Evolutionary conservation across 805 yeast species (phyloP), one percentile per base, ranked within the genome.

Genomic region (Teunomyces tritomae): DNA sequence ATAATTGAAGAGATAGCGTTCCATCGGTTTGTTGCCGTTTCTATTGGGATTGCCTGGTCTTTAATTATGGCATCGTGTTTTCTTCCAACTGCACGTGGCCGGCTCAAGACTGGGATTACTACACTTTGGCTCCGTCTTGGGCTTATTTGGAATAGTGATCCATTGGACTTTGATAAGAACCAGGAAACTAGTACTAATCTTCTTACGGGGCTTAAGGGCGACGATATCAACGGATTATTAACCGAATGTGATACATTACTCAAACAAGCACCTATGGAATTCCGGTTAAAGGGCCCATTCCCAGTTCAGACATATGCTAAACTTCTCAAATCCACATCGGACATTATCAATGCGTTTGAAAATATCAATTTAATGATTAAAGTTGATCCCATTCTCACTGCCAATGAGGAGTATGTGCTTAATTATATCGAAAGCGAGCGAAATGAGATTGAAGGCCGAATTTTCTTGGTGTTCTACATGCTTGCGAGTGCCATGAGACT

Each of bases 81-180:
- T 44, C 72, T 85, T 44, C 96, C 96, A 3, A 83, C 89, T 58
- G 96, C 96, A 0, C 72, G 96, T 40, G 71, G 80, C 10, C 69
- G 89, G 42, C 67, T 88, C 49, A 81, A 87, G 49, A 72, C 74
- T 26, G 88, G 89, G 0, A 60, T 88, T 17, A 79, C 89, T 0
- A 67, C 83, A 2, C 70, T 87, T 17, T 89, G 96, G 96, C 68
- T 89, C 35, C 71, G 90, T 39, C 76, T 88, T 77, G 96, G 96
- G 1, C 76, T 89, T 17, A 75, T 83, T 7, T 88, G 95, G 96
- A 84, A 84, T 54, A 70, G 83, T 43, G 92, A 87, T 53, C 89
- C 91, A 1, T 65, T 88, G 51, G 77, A 74, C 13, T 77, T 69
- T 44, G 65, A 37, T 26, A 24, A n/a, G 40, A 37, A 62, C n/a